These are phyloP conservation scores for Colletotrichum ledebouriae DNA, from an alignment of 2,329 filamentous ascomycete species.

Conservation along the genomic window DNA sequence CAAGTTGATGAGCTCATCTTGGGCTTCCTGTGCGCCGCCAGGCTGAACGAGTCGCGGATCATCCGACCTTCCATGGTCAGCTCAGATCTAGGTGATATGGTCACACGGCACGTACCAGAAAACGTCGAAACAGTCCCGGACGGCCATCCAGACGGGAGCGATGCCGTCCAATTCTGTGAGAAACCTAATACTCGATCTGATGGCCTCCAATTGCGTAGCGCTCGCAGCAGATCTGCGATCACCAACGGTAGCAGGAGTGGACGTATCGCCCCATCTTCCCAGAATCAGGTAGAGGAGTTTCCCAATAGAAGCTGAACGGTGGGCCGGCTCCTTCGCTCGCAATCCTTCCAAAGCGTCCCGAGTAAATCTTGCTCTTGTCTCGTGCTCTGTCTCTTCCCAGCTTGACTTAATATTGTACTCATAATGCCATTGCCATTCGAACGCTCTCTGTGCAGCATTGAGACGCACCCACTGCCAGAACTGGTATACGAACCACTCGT, in stretches of 20 bases:
- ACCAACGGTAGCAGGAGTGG: slow-evolving; percentile 61
- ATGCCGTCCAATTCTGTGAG: slow-evolving; percentile 66
- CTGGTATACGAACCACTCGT: slow-evolving; percentile 97
- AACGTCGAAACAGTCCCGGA: slow-evolving; percentile 63
- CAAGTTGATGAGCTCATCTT: slow-evolving; percentile 72
- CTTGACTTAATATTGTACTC: slow-evolving; percentile 60
- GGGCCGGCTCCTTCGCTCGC: slow-evolving; percentile 60
- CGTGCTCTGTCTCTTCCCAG: slow-evolving; percentile 76
- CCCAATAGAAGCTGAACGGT: slow-evolving; percentile 67
- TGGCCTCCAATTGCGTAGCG: slow-evolving; percentile 69
- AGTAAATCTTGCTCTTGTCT: slow-evolving; percentile 70
- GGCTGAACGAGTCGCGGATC: slow-evolving; percentile 57
- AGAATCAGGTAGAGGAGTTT: slow-evolving; percentile 73
- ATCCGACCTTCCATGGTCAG: slow-evolving; percentile 60
- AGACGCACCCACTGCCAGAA: slow-evolving; percentile 87
- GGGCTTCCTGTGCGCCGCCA: slow-evolving; percentile 62
- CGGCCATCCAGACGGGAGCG: slow-evolving; percentile 63
- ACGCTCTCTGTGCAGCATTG: slow-evolving; percentile 80
- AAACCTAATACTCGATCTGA: slow-evolving; percentile 66
- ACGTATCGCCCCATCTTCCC: slow-evolving; percentile 79
- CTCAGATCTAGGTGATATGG: slow-evolving; percentile 18
- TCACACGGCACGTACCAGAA: slow-evolving; percentile 61
- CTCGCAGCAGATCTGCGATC: slow-evolving; percentile 65
- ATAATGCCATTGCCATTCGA: slow-evolving; percentile 80
- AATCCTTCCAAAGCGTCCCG: slow-evolving; percentile 62